Conservation (phyloP, 2,329 filamentous ascomycete genomes). For the Venturia aucupariae region DNA sequence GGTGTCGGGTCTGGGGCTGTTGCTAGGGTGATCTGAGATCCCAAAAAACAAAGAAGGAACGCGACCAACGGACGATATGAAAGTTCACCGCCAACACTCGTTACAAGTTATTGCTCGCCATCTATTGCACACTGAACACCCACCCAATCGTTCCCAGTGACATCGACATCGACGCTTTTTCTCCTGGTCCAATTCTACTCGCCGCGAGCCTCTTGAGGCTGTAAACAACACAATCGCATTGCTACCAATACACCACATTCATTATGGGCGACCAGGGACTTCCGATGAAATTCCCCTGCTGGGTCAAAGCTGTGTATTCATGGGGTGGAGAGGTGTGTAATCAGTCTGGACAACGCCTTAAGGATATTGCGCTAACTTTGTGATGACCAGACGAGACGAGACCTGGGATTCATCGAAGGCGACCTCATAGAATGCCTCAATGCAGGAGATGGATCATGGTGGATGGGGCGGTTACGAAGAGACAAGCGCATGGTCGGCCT, state of each 20-base stretch:
- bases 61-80: not conserved
- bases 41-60: not conserved
- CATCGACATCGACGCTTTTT: not conserved
- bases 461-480: slow-evolving; percentile 84
- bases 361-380: slow-evolving; percentile 19
- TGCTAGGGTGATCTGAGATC: not conserved
- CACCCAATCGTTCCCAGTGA: not conserved
- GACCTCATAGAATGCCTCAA: slow-evolving; percentile 98
- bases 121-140: not conserved
- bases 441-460: slow-evolving; percentile 95
- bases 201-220: not conserved
- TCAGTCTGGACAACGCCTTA: not conserved
- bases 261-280: not conserved
- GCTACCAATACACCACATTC: slow-evolving; percentile 3
- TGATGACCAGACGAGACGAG: slow-evolving; percentile 60
- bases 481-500: slow-evolving; percentile 85
- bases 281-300: slow-evolving; percentile 77
- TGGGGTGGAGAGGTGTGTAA: slow-evolving; percentile 68
- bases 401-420: slow-evolving; percentile 93
- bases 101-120: not conserved
- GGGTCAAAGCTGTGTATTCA: slow-evolving; percentile 84
- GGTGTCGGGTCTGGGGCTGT: not conserved
- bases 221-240: not conserved
- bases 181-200: not conserved
- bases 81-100: not conserved